phyloP scores from a whole-genome alignment of 1,284 basidiomycete genomes.

The Ganoderma lingzhi region DNA sequence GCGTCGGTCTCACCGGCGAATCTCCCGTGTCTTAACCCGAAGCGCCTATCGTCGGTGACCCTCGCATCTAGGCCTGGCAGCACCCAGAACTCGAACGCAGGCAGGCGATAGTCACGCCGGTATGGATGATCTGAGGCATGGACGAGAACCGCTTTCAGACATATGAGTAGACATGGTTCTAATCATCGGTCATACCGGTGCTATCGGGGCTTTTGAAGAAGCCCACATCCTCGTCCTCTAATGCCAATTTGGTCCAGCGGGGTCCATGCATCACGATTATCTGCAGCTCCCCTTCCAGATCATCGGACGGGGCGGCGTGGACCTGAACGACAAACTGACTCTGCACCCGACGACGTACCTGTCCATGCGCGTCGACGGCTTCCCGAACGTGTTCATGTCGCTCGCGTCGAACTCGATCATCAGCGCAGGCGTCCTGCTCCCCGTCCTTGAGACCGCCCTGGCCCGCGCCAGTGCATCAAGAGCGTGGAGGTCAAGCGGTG shows the following conservation, averaged over 20 bases:
- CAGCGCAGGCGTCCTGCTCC: constrained; percentile 60
- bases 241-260: not conserved
- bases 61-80: no score
- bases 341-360: constrained; percentile 66
- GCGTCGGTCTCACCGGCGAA: no score
- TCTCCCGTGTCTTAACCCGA: no score
- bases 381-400: constrained; percentile 67
- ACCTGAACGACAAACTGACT: constrained; percentile 56
- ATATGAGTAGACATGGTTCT: not conserved
- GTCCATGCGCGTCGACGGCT: constrained; percentile 60
- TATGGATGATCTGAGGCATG: not conserved
- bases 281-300: no score
- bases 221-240: not conserved
- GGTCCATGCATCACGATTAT: no score
- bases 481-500: constrained; percentile 45
- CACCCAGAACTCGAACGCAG: not conserved
- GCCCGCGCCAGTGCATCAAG: constrained; percentile 60
- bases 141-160: not conserved
- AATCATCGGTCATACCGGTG: not conserved
- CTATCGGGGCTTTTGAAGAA: not conserved
- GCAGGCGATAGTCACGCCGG: not conserved
- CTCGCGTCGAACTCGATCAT: constrained; percentile 58
- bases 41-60: not conserved
- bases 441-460: constrained; percentile 61
- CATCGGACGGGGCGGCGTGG: constrained; percentile 26